phyloP scores from a whole-genome alignment of 2,329 filamentous ascomycete genomes.

The Monosporascus sp. region DNA sequence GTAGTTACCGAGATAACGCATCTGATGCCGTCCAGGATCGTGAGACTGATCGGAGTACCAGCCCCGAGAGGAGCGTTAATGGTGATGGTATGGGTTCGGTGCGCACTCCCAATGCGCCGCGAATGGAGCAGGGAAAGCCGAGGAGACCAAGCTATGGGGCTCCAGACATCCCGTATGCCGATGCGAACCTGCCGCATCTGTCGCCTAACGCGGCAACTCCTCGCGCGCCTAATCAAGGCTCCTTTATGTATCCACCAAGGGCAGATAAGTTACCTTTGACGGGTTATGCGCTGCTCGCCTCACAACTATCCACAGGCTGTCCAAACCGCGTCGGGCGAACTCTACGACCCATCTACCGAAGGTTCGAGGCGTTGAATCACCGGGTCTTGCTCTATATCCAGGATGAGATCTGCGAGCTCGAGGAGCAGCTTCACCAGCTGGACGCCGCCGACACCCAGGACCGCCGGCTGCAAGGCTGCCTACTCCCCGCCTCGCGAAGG shows the following conservation, averaged over 20 bases:
- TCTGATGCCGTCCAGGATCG: conserved; percentile 31
- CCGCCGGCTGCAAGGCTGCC: conserved; percentile 35
- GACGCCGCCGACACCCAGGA: conserved; percentile 55
- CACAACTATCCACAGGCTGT: conserved; percentile 39
- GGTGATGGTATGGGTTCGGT: conserved; percentile 17
- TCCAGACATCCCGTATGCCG: conserved; percentile 38
- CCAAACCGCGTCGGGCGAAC: conserved; percentile 13
- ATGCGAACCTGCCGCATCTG: conserved; percentile 31
- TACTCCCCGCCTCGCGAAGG: conserved; percentile 55
- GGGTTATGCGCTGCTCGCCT: conserved; percentile 60
- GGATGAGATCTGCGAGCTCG: conserved; percentile 76
- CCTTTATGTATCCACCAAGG: conserved; percentile 32
- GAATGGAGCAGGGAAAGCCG: conserved; percentile 7
- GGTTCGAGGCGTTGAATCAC: conserved; percentile 78
- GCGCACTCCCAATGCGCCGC: conserved; percentile 8
- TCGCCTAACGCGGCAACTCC: conserved; percentile 32
- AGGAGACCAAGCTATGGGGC: conserved; percentile 32
- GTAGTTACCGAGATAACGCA: conserved; percentile 44
- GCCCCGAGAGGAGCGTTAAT: conserved; percentile 35
- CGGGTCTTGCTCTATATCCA: conserved; percentile 77
- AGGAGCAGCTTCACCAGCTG: conserved; percentile 67
- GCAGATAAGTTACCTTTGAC: conserved; percentile 41
- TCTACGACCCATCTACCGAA: conserved; percentile 65
- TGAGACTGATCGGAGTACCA: conserved; percentile 41
- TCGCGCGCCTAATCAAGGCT: conserved; percentile 26